phyloP scores from a whole-genome alignment of 2,329 filamentous ascomycete genomes.

The Proliferodiscus dingleyae region DNA sequence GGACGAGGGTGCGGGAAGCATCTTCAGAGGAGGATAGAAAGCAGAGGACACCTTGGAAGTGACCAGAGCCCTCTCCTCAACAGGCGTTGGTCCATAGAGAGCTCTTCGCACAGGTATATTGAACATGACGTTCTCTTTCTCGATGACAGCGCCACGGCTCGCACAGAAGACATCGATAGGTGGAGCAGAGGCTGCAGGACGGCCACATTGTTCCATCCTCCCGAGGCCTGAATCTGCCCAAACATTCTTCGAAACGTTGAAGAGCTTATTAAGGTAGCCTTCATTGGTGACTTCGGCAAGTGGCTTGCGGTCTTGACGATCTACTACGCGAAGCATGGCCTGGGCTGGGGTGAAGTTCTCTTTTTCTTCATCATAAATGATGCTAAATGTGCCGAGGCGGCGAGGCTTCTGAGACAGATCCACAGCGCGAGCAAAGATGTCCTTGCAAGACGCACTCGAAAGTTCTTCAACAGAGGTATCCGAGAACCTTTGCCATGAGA shows the following conservation, averaged over 20 bases:
- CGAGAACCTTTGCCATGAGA: slow-evolving; percentile 87
- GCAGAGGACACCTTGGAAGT: slow-evolving; percentile 63
- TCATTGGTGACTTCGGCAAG: slow-evolving; percentile 66
- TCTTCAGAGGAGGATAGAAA: slow-evolving; percentile 55
- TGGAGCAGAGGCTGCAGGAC: slow-evolving; percentile 75
- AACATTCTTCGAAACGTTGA: slow-evolving; percentile 67
- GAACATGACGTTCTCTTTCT: slow-evolving; percentile 73
- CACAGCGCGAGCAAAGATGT: slow-evolving; percentile 69
- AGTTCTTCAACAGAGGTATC: slow-evolving; percentile 72
- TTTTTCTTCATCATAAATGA: slow-evolving; percentile 65
- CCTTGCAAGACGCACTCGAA: slow-evolving; percentile 62
- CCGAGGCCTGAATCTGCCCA: slow-evolving; percentile 69
- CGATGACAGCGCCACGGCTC: slow-evolving; percentile 56
- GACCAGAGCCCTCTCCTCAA: slow-evolving; percentile 72
- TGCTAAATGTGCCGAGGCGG: slow-evolving; percentile 60
- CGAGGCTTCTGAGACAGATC: slow-evolving; percentile 51
- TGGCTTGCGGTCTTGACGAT: slow-evolving; percentile 61
- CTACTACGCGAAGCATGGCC: slow-evolving; percentile 74
- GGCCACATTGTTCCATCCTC: slow-evolving; percentile 74
- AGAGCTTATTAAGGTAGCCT: slow-evolving; percentile 67
- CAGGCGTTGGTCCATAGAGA: slow-evolving; percentile 60
- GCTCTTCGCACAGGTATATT: slow-evolving; percentile 69
- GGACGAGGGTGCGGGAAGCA: slow-evolving; percentile 75
- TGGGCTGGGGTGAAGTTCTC: slow-evolving; percentile 65
- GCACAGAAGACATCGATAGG: slow-evolving; percentile 78